phyloP scores from a whole-genome alignment of 2,329 filamentous ascomycete species.

The Colletotrichum cuscutae region DNA sequence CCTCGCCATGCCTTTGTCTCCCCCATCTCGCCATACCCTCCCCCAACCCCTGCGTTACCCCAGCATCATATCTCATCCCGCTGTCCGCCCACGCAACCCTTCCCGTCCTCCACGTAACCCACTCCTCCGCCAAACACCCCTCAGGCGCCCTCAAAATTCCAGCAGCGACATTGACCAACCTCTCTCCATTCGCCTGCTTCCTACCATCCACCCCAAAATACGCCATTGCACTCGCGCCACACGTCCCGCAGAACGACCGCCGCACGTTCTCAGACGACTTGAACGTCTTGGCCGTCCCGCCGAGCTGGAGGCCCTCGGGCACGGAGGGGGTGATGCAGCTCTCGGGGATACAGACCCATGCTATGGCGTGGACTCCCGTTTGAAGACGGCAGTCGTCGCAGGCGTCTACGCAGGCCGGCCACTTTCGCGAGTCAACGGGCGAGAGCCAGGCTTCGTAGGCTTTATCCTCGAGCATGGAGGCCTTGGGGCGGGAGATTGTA shows the following conservation, averaged over 20 bases:
- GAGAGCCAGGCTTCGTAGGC: constrained; percentile 47
- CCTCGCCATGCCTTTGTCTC: constrained; percentile 46
- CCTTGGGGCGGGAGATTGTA: constrained; percentile 52
- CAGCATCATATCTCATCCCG: constrained; percentile 49
- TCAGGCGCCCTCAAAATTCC: constrained; percentile 57
- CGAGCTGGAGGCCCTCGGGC: constrained; percentile 48
- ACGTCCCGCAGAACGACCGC: constrained; percentile 57
- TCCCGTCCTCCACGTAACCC: constrained; percentile 57
- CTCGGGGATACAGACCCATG: constrained; percentile 55
- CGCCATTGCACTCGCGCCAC: constrained; percentile 52
- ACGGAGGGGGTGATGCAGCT: constrained; percentile 49
- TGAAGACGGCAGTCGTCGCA: constrained; percentile 57
- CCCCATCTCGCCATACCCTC: constrained; percentile 52
- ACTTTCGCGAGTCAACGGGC: constrained; percentile 51
- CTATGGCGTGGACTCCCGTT: constrained; percentile 52
- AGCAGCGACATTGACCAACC: constrained; percentile 53
- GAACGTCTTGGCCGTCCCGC: constrained; percentile 58
- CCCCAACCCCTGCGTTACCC: constrained; percentile 47
- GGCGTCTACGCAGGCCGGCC: constrained; percentile 52
- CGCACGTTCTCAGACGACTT: constrained; percentile 49
- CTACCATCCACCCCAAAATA: constrained; percentile 44
- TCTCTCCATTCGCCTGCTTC: constrained; percentile 5
- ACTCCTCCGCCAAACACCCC: constrained; percentile 54
- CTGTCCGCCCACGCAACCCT: constrained; percentile 45
- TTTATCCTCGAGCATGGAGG: constrained; percentile 42